phyloP scores from a whole-genome alignment of 129 eudicot species.

The Helichrysum umbraculigerum region DNA sequence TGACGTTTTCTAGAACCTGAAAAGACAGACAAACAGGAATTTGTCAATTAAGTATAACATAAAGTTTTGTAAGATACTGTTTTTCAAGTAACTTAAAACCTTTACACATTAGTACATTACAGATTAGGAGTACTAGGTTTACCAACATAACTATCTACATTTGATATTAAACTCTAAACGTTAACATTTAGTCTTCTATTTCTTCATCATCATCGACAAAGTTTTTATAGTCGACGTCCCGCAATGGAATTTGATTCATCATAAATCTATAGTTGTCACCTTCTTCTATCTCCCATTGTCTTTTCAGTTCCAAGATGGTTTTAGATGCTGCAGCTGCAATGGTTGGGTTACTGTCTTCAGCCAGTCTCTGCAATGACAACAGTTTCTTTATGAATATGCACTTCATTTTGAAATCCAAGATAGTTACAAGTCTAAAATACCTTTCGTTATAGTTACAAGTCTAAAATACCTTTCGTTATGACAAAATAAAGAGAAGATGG shows the following conservation, averaged over 20 bases:
- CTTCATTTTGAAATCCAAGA: background rate
- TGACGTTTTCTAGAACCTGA: background rate
- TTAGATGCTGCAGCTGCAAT: slow-evolving; percentile 91
- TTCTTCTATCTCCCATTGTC: slow-evolving; percentile 94
- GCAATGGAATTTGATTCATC: slow-evolving; percentile 53
- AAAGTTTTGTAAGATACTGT: background rate
- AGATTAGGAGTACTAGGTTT: slow-evolving; percentile 10
- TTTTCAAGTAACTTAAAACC: slow-evolving; percentile 12
- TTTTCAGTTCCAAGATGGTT: slow-evolving; percentile 83
- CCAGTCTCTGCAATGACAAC: slow-evolving; percentile 69
- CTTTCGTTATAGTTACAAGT: slow-evolving; percentile 4
- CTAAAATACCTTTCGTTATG: slow-evolving; percentile 17
- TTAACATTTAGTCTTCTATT: slow-evolving; percentile 27
- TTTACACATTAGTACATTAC: slow-evolving; percentile 21
- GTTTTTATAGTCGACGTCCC: slow-evolving; percentile 32
- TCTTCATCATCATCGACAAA: slow-evolving; percentile 24
- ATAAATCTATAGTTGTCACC: slow-evolving; percentile 92
- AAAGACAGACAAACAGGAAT: background rate
- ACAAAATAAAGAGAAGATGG: slow-evolving; percentile 12
- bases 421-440: slow-evolving; percentile 15
- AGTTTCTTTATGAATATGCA: background rate
- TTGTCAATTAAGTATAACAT: background rate
- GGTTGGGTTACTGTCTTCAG: slow-evolving; percentile 89
- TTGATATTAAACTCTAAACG: slow-evolving; percentile 13
- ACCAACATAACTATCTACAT: slow-evolving; percentile 38